Evolutionary conservation across 2,329 filamentous ascomycete species (phyloP), one percentile per base, ranked within the genome.

Genomic region (Pezicula rhizophila): DNA sequence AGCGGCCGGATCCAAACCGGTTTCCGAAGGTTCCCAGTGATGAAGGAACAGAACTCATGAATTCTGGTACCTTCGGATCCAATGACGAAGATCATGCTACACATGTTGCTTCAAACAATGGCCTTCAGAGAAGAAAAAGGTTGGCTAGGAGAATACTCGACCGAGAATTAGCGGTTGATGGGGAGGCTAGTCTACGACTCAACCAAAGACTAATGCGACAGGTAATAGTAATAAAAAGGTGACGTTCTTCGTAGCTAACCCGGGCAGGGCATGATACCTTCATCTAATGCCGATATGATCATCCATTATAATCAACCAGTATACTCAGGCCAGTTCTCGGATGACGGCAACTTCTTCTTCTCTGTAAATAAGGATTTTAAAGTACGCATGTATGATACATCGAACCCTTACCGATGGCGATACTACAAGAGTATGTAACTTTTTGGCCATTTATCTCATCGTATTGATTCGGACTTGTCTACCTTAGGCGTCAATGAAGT

Each of bases 291-390:
- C 1, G 92, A 97, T 63, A 87, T 87, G 61, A 87, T 96, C 52
- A 85, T 97, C 53, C 87, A 95, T 60, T 95, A 91, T 64, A 81
- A 91, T 48, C 78, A 85, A 5, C 83, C 89, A 37, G 91, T 93
- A 46, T 97, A 97, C 63, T 96, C 89, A 3, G 93, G 93, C 1
- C 92, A 97, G 64, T 99, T 97, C 65, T 96, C 89, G 0, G 88
- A 95, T 56, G 93, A 99, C 60, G 93, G 93, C 23, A 95, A 96
- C 67, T 97, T 97, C 72, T 97, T 96, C 72, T 97, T 92, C 64
- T 84, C 86, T 5, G 93, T 87, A 61, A 87, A 86, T 8, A 89
- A 96, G 67, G 91, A 97, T 67, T 96, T 96, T 70, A 86, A 83
- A 58, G 90, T 99, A 8, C 85, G 91, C 46, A 91, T 99, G 88